Base-by-base conservation (phyloP, 768 basidiomycete species). In the Amanita rubescens region DNA sequence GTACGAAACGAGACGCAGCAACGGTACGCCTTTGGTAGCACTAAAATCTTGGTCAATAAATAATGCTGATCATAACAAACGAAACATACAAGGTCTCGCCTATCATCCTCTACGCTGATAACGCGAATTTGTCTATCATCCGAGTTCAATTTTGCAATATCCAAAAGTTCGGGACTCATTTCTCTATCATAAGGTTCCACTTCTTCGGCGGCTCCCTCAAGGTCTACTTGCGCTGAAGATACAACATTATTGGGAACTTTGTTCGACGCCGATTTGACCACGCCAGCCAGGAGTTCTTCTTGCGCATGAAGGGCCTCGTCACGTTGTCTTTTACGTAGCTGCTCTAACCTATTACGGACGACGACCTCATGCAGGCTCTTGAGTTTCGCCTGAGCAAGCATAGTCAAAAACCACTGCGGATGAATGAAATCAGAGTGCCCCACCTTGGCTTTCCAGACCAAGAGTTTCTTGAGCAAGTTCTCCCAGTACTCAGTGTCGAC, bases 401-500 rank as follows among this genome's bases (percentile, higher is more conserved):
- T 33, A 8, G 51, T 55, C 20, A 56, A 33, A 37, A 14, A 10
- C 11, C 19, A 17, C 24, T 20, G 17, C 5, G 15, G 15, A 37
- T 19, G 8, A 5, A 49, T 15, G 15, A 32, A 49, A 39, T 38
- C 24, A 49, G 22, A 6, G 33, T 24, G 33, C 22, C 33, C 15
- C 49, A 92, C 94, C 75, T 97, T 97, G 19, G 96, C 89, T 71
- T 98, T 98, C 86, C 91, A 96, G 3, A 98, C 95, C 20, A 97
- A 74, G 32, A 99, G 68, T 66, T 90, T 96, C 68, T 93, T 90
- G 53, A 98, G 69, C 7, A 99, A 71, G 44, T 82, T 78, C 69
- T 98, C 96, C 96, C 96, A 99, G 65, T 98, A 99, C 67, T 99
- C 96, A 10, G 84, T 89, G 68, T 99, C 96, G 33, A 99, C 80